Evolutionary conservation across 2,329 filamentous ascomycete genomes (phyloP).

Genomic region (Gyromitra esculenta): DNA sequence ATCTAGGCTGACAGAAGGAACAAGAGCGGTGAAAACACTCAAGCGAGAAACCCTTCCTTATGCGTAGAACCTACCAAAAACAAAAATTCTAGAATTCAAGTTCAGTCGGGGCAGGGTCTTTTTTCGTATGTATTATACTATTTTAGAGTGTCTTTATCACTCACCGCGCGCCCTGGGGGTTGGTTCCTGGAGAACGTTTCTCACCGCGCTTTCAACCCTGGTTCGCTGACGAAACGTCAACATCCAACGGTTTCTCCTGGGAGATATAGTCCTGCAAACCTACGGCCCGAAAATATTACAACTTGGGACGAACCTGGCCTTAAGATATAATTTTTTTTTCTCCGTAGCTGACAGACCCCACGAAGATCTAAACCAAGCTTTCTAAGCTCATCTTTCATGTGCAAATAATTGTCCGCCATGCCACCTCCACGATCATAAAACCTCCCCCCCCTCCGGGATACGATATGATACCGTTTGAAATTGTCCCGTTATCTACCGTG

Average conservation of each 20-base stretch:
- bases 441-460: background rate
- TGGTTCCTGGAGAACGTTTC: background rate
- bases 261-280: background rate
- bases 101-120: background rate
- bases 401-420: slow-evolving; percentile 3
- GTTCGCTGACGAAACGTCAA: background rate
- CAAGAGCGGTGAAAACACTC: background rate
- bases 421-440: slow-evolving; percentile 12
- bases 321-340: background rate
- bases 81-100: background rate
- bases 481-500: slow-evolving; percentile 1
- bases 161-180: background rate
- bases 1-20: slow-evolving; percentile 3
- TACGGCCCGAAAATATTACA: background rate
- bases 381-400: slow-evolving; percentile 27
- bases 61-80: background rate
- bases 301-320: slow-evolving; percentile 7
- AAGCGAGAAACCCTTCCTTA: background rate
- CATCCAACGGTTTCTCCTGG: background rate
- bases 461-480: background rate
- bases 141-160: background rate
- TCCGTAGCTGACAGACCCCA: slow-evolving; percentile 3
- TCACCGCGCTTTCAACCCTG: slow-evolving; percentile 16
- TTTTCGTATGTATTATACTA: background rate
- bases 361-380: slow-evolving; percentile 44